A percentile compares a stretch with the other conserved stretches of the same genome.
phyloP scores from a whole-genome alignment of 805 yeast species.

The Saccharomycopsis fermentans region DNA sequence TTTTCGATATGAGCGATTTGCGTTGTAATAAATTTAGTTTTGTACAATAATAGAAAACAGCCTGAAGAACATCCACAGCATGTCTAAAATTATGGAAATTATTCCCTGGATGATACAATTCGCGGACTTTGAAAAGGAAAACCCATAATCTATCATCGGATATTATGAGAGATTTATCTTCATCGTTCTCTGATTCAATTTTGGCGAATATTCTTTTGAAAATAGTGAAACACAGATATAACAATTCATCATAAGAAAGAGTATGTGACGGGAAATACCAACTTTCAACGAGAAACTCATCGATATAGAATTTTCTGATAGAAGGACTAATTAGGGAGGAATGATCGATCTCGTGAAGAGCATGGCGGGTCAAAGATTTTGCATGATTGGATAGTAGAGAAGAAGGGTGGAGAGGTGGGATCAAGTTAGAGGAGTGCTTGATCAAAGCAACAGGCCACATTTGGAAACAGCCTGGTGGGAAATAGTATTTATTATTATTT shows the following conservation, averaged over 20 bases:
- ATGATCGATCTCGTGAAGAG: slow-evolving; percentile 15
- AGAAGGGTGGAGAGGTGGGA: background rate
- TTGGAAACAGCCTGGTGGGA: background rate
- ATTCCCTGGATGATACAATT: slow-evolving; percentile 73
- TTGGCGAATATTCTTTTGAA: slow-evolving; percentile 34
- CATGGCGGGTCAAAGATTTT: slow-evolving; percentile 15
- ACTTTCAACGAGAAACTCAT: slow-evolving; percentile 32
- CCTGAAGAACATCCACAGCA: slow-evolving; percentile 92
- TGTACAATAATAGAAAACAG: slow-evolving; percentile 55
- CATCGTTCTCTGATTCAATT: slow-evolving; percentile 7
- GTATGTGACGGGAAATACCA: slow-evolving; percentile 71
- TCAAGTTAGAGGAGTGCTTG: background rate
- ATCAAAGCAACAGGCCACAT: background rate
- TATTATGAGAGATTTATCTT: slow-evolving; percentile 19
- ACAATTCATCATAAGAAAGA: slow-evolving; percentile 52
- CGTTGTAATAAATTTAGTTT: slow-evolving; percentile 22
- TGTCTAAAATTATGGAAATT: slow-evolving; percentile 94
- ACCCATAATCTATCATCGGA: slow-evolving; percentile 41
- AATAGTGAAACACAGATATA: slow-evolving; percentile 48
- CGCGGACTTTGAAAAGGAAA: slow-evolving; percentile 58
- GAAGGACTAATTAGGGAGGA: slow-evolving; percentile 20
- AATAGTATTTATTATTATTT: background rate
- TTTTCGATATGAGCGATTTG: slow-evolving; percentile 10
- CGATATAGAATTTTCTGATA: slow-evolving; percentile 22
- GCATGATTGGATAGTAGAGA: background rate